Evolutionary conservation across 345 rosid species (phyloP).

Genomic region (Syzygium aqueum): DNA sequence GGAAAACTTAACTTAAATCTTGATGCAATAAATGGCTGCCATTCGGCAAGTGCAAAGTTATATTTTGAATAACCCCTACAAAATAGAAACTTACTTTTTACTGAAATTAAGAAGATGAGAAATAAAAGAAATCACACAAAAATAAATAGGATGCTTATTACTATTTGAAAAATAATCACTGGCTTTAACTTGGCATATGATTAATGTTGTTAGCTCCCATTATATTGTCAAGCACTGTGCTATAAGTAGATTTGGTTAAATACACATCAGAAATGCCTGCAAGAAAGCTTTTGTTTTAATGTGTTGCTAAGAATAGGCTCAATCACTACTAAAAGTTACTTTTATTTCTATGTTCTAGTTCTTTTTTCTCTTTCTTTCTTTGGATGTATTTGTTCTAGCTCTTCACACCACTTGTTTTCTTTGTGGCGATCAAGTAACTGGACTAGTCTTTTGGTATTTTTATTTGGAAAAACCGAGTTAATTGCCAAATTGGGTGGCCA

Average conservation of each 20-base stretch:
- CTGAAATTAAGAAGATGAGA: background rate
- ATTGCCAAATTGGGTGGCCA: background rate
- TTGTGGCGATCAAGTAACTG: background rate
- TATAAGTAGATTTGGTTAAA: background rate
- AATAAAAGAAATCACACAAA: background rate
- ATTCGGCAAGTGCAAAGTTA: background rate
- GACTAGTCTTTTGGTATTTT: background rate
- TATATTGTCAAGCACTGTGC: background rate
- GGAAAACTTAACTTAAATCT: background rate
- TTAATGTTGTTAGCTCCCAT: background rate
- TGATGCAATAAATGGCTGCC: background rate
- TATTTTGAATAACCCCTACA: background rate
- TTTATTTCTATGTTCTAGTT: background rate
- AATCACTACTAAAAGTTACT: background rate
- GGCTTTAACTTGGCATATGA: background rate
- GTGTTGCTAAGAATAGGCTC: background rate
- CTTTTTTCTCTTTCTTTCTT: too few relatives aligned
- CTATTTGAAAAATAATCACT: background rate
- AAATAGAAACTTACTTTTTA: background rate
- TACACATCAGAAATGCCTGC: background rate
- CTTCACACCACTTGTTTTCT: background rate
- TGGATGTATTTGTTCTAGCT: background rate
- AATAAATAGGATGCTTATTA: background rate
- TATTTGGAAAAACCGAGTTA: background rate
- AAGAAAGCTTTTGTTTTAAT: background rate